Percentiles rank a stretch among this genome's conserved stretches.
Conservation (phyloP, 164 flowering plant species). For the Liquidambar formosana region DNA sequence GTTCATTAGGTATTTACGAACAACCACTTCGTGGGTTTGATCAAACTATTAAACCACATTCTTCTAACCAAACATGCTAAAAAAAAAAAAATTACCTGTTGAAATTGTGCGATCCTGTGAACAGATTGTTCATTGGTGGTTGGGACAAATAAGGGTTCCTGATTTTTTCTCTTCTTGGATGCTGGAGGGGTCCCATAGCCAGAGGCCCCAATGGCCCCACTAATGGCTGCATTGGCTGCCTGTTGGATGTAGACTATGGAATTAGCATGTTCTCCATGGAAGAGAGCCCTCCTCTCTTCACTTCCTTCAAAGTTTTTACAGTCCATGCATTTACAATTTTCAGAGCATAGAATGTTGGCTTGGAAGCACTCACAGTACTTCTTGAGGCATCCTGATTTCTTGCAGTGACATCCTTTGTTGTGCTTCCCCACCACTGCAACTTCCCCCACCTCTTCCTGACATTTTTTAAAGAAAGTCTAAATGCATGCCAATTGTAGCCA, state of each 20-base stretch:
- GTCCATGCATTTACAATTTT: constrained; percentile 87
- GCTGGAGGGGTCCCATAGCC: constrained; percentile 69
- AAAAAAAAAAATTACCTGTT: constrained; percentile 45
- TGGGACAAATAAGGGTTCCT: constrained; percentile 44
- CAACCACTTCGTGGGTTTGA: no score
- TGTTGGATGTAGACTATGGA: constrained; percentile 62
- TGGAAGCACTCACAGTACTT: constrained; percentile 98
- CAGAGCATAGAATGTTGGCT: constrained; percentile 93
- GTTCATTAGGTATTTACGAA: no score
- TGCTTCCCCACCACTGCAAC: constrained; percentile 63
- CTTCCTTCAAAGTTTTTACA: constrained; percentile 95
- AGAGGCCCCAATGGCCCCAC: constrained; percentile 81
- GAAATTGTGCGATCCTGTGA: constrained; percentile 41
- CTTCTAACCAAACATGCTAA: no score
- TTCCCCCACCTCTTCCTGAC: constrained; percentile 73
- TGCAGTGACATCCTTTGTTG: constrained; percentile 98
- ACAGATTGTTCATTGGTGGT: constrained; percentile 45
- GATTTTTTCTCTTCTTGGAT: constrained; percentile 61
- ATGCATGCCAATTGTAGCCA: not conserved
- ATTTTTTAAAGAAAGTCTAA: constrained; percentile 6
- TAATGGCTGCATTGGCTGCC: constrained; percentile 90
- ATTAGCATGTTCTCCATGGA: constrained; percentile 55
- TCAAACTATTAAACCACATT: no score
- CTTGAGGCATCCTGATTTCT: constrained; percentile 97
- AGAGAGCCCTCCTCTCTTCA: constrained; percentile 83